Evolutionary conservation across 352 stramenopile genomes (phyloP).

Genomic region (Phytophthora tubulina): DNA sequence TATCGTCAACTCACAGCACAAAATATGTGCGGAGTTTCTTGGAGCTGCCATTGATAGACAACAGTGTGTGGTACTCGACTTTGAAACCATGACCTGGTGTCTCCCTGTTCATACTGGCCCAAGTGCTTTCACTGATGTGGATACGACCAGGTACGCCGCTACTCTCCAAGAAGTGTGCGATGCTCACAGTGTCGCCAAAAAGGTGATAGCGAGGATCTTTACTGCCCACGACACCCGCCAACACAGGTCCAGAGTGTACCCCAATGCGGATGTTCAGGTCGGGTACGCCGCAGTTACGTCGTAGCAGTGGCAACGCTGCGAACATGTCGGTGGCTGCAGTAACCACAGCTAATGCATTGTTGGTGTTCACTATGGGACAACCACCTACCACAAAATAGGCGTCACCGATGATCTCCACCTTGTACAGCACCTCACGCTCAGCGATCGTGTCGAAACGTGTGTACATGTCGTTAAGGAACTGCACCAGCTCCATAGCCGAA

Average conservation of each 20-base stretch:
- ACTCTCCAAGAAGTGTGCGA: constrained; percentile 86
- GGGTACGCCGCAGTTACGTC: constrained; percentile 76
- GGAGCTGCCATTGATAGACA: constrained; percentile 74
- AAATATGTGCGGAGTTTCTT: constrained; percentile 88
- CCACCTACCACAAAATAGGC: constrained; percentile 87
- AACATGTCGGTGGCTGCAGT: constrained; percentile 85
- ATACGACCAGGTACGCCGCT: constrained; percentile 78
- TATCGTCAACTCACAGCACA: constrained; percentile 52
- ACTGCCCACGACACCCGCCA: constrained; percentile 87
- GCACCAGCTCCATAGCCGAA: constrained; percentile 86
- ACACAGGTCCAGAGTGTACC: constrained; percentile 81
- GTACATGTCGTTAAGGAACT: constrained; percentile 92
- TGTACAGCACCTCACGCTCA: constrained; percentile 89
- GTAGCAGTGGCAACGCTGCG: constrained; percentile 58
- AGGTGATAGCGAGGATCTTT: constrained; percentile 88
- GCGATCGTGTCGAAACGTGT: constrained; percentile 88
- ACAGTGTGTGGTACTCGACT: constrained; percentile 86
- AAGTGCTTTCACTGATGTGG: constrained; percentile 87
- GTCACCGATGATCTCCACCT: constrained; percentile 92
- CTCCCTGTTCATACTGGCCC: constrained; percentile 85
- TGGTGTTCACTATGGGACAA: constrained; percentile 67
- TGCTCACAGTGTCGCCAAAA: constrained; percentile 88
- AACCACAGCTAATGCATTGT: constrained; percentile 79
- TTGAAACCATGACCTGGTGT: constrained; percentile 82
- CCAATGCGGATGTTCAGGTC: constrained; percentile 91